Conservation (phyloP, 2,329 filamentous ascomycete genomes). For the Aspergillus brunneoviolaceus region DNA sequence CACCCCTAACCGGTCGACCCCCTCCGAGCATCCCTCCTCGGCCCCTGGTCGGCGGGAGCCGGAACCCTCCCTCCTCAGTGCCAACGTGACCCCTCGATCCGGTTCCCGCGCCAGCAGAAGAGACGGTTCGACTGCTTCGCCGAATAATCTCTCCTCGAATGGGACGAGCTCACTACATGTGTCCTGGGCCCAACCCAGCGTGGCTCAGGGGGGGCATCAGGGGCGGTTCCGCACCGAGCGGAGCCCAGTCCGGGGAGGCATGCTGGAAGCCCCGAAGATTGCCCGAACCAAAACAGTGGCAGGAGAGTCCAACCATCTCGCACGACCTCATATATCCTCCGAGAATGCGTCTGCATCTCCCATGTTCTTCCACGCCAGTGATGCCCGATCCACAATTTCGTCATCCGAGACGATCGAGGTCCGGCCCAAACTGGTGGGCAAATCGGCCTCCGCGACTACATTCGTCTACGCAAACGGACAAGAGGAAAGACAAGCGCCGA, state of each 20-base stretch:
- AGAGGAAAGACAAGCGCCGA: slow-evolving; percentile 28
- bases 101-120: slow-evolving; percentile 69
- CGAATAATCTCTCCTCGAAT: slow-evolving; percentile 51
- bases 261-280: slow-evolving; percentile 31
- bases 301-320: slow-evolving; percentile 34
- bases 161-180: slow-evolving; percentile 28
- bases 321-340: slow-evolving; percentile 36
- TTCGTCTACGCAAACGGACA: slow-evolving; percentile 42
- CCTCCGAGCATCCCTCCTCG: slow-evolving; percentile 34
- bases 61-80: slow-evolving; percentile 56
- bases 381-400: slow-evolving; percentile 55
- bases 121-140: slow-evolving; percentile 67
- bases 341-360: slow-evolving; percentile 43
- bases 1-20: slow-evolving; percentile 34
- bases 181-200: slow-evolving; percentile 28
- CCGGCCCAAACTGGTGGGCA: slow-evolving; percentile 27
- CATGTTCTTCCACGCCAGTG: slow-evolving; percentile 92
- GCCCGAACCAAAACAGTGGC: slow-evolving; percentile 40
- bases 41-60: slow-evolving; percentile 50
- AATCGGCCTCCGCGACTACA: slow-evolving; percentile 27
- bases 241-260: slow-evolving; percentile 34
- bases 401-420: slow-evolving; percentile 36
- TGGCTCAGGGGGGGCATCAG: slow-evolving; percentile 23
- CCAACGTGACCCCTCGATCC: slow-evolving; percentile 76
- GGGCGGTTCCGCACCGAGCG: slow-evolving; percentile 32